Conservation (phyloP, 2,329 filamentous ascomycete genomes). For the Arthrobotrys sphaeroides region DNA sequence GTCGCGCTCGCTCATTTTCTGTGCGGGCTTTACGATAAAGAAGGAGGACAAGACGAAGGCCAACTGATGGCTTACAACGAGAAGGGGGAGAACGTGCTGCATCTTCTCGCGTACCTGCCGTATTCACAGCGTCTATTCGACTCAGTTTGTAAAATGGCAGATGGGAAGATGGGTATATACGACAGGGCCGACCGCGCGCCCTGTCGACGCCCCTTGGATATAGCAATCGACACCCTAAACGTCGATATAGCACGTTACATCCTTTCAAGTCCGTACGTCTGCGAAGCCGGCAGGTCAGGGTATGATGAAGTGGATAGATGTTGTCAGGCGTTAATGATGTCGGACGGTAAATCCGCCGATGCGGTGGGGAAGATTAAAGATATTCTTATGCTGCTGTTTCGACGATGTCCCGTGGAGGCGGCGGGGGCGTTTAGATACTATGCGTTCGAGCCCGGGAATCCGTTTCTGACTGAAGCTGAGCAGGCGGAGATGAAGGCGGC, state of each 20-base stretch:
- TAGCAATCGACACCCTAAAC: not conserved
- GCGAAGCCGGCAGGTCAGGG: not conserved
- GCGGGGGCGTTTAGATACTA: not conserved
- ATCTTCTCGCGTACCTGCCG: not conserved
- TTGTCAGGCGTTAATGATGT: not conserved
- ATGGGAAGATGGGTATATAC: not conserved
- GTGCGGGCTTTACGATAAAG: not conserved
- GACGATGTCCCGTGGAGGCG: not conserved
- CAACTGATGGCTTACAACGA: not conserved
- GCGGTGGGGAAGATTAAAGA: not conserved
- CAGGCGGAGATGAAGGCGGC: not conserved
- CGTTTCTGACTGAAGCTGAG: not conserved
- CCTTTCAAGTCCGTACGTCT: not conserved
- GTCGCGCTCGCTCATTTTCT: not conserved
- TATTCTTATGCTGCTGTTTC: not conserved
- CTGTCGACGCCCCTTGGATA: not conserved
- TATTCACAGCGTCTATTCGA: slow-evolving; percentile 5
- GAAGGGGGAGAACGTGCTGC: not conserved
- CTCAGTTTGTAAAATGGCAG: not conserved
- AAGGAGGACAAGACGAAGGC: not conserved
- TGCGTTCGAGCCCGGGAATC: not conserved
- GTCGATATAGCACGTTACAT: not conserved
- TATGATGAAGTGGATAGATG: slow-evolving; percentile 11
- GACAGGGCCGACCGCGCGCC: not conserved
- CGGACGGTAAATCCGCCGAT: not conserved